Percentiles rank a stretch among this genome's conserved stretches.
phyloP scores from a whole-genome alignment of 108 stramenopile genomes.

The Nannochloropsis salina region DNA sequence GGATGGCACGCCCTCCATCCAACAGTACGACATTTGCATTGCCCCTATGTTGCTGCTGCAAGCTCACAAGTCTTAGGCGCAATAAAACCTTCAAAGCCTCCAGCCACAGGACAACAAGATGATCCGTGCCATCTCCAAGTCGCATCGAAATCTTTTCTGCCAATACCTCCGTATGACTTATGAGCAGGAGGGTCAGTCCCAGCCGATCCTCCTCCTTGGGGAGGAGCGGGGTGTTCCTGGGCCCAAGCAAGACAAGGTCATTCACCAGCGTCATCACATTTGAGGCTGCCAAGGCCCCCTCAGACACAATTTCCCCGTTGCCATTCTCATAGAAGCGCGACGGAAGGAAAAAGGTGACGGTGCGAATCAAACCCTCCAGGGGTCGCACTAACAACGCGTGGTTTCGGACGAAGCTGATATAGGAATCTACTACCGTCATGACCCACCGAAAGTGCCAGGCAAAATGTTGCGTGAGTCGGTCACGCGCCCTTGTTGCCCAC shows the following conservation, averaged over 20 bases:
- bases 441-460: too few relatives aligned
- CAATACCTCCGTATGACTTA: constrained; percentile 16
- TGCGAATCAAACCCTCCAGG: not conserved
- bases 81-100: not conserved
- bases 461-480: too few relatives aligned
- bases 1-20: not conserved
- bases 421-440: not conserved
- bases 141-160: not conserved
- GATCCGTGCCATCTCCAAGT: not conserved
- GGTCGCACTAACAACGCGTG: not conserved
- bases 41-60: not conserved
- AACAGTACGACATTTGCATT: not conserved
- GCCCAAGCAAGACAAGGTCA: not conserved
- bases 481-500: too few relatives aligned
- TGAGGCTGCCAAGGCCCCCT: not conserved
- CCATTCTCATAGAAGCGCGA: not conserved
- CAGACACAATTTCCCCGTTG: constrained; percentile 7
- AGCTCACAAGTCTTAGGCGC: not conserved
- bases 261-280: not conserved
- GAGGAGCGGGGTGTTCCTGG: not conserved
- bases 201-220: not conserved
- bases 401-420: constrained; percentile 12
- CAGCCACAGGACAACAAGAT: not conserved
- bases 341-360: not conserved
- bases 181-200: not conserved